Evolutionary conservation across 176 grass and related monocot genomes (phyloP).

Genomic region (Thalia dealbata): DNA sequence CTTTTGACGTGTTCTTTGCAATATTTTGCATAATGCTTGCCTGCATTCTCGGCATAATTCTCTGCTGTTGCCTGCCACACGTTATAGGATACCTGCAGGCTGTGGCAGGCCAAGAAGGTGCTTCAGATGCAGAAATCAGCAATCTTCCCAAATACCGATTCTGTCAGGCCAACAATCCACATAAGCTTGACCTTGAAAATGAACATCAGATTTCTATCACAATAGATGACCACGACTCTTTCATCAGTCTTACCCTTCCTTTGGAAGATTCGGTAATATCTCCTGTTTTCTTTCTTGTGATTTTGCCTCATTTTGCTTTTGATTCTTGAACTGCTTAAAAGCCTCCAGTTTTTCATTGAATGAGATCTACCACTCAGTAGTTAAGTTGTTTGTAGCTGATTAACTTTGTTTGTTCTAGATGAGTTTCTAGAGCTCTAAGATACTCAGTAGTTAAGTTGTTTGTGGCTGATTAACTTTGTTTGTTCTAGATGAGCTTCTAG

Average conservation of each 20-base stretch:
- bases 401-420: too few relatives aligned
- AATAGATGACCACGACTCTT: not conserved
- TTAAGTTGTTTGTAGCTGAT: too few relatives aligned
- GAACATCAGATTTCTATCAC: slow-evolving; percentile 4
- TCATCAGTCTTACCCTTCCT: slow-evolving; percentile 12
- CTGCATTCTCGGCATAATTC: slow-evolving; percentile 17
- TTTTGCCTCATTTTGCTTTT: too few relatives aligned
- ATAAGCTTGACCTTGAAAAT: slow-evolving; percentile 3
- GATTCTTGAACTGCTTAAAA: too few relatives aligned
- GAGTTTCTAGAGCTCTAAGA: too few relatives aligned
- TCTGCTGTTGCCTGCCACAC: slow-evolving; percentile 23
- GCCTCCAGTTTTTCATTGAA: too few relatives aligned
- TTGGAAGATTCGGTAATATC: slow-evolving; percentile 19
- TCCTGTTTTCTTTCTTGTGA: not conserved
- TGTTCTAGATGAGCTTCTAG: too few relatives aligned
- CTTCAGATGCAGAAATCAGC: slow-evolving; percentile 19
- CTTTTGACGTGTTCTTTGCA: slow-evolving; percentile 24
- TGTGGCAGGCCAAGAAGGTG: slow-evolving; percentile 16
- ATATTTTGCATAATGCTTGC: slow-evolving; percentile 19
- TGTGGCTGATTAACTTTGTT: too few relatives aligned
- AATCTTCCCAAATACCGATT: slow-evolving; percentile 13
- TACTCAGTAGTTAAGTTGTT: too few relatives aligned
- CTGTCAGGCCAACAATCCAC: not conserved
- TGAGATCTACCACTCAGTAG: too few relatives aligned
- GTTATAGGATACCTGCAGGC: slow-evolving; percentile 4